A percentile compares a stretch with the other conserved stretches of the same genome.
Evolutionary conservation across 1,284 basidiomycete species (phyloP).

Genomic region (Ustilago loliicola): DNA sequence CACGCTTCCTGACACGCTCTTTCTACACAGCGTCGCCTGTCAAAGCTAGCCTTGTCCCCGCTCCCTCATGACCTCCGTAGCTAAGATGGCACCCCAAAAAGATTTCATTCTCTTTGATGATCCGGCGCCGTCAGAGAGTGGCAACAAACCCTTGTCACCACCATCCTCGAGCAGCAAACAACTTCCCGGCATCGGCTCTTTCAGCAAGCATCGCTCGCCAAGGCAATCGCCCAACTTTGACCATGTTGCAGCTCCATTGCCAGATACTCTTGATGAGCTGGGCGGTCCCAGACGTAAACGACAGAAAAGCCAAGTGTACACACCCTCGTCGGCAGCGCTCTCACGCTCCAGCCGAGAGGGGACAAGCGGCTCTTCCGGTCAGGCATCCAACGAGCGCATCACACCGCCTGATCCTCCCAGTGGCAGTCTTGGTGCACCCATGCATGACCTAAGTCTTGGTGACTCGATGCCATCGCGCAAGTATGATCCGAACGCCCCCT

Average conservation of each 20-base stretch:
- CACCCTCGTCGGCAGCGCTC: slow-evolving; percentile 16
- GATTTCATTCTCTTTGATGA: slow-evolving; percentile 64
- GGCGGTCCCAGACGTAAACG: slow-evolving; percentile 52
- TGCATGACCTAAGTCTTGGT: slow-evolving; percentile 46
- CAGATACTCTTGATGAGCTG: slow-evolving; percentile 23
- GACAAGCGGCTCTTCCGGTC: slow-evolving; percentile 20
- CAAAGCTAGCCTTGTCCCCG: neutral
- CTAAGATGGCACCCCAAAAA: slow-evolving; percentile 37
- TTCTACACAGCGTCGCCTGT: no score
- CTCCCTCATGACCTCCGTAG: slow-evolving; percentile 5
- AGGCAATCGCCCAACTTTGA: slow-evolving; percentile 50
- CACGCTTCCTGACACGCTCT: neutral
- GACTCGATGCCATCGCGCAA: slow-evolving; percentile 33
- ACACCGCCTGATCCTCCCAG: slow-evolving; percentile 40
- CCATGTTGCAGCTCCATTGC: slow-evolving; percentile 30
- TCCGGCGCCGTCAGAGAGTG: slow-evolving; percentile 15
- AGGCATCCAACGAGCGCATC: slow-evolving; percentile 27
- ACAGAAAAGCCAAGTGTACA: slow-evolving; percentile 44
- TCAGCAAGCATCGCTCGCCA: slow-evolving; percentile 50
- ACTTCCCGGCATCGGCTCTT: slow-evolving; percentile 15
- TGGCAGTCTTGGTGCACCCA: slow-evolving; percentile 52
- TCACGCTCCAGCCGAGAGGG: slow-evolving; percentile 31
- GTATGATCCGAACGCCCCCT: slow-evolving; percentile 19
- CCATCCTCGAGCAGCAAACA: slow-evolving; percentile 12
- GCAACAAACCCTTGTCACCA: slow-evolving; percentile 4